A percentile compares a stretch with the other conserved stretches of the same genome.
Evolutionary conservation across 176 grass and related monocot genomes (phyloP).

Genomic region (Musa schizocarpa): DNA sequence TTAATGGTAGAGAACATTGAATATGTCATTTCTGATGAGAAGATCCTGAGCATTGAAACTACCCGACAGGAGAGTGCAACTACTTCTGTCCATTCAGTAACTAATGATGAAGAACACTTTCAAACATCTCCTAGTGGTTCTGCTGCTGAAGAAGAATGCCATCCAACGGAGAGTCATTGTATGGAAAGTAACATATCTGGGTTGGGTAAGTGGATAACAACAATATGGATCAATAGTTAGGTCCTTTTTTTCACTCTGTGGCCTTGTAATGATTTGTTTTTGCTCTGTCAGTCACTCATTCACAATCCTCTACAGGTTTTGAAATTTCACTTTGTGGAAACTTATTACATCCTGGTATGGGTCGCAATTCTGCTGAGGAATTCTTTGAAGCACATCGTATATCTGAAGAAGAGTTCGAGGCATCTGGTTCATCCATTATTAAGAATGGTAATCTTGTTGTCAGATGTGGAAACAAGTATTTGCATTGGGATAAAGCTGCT

Average conservation of each 20-base stretch:
- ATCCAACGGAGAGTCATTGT: slow-evolving; percentile 33
- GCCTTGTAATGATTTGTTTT: slow-evolving; percentile 1
- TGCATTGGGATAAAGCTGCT: slow-evolving; percentile 64
- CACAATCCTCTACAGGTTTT: slow-evolving; percentile 39
- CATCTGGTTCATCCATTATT: slow-evolving; percentile 68
- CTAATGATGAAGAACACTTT: slow-evolving; percentile 42
- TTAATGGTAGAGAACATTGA: slow-evolving; percentile 21
- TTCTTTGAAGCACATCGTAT: slow-evolving; percentile 66
- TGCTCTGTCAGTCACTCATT: slow-evolving; percentile 12
- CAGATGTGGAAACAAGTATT: slow-evolving; percentile 67
- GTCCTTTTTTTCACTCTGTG: slow-evolving; percentile 3
- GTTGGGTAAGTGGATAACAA: slow-evolving; percentile 38
- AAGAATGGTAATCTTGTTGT: slow-evolving; percentile 84
- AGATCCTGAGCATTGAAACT: slow-evolving; percentile 8
- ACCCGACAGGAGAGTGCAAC: slow-evolving; percentile 1
- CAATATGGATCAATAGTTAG: slow-evolving; percentile 7
- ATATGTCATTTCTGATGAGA: slow-evolving; percentile 20
- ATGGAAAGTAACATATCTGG: slow-evolving; percentile 20
- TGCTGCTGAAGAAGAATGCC: slow-evolving; percentile 43
- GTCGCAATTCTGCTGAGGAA: slow-evolving; percentile 61
- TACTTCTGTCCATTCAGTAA: slow-evolving; percentile 29
- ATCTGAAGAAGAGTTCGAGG: slow-evolving; percentile 54
- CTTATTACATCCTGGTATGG: slow-evolving; percentile 67
- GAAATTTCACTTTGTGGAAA: slow-evolving; percentile 91
- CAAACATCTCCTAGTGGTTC: slow-evolving; percentile 41